Percentiles rank a stretch among this genome's conserved stretches.
These are phyloP conservation scores for Blastobotrys indianensis DNA, from an alignment of 1,139 yeast species.

Conservation along the genomic window DNA sequence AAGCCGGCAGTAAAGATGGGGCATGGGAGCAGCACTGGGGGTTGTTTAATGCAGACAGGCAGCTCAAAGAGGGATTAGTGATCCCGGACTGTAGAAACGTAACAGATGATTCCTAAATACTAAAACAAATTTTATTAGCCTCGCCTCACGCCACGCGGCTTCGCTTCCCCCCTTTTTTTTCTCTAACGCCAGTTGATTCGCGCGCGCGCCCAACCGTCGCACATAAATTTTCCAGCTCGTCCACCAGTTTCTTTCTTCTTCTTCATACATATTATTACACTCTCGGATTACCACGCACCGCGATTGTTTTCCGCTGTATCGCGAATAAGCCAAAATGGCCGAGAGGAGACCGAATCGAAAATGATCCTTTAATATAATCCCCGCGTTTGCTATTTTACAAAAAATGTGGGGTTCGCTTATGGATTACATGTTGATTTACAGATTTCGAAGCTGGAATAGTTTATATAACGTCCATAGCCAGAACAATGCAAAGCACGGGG, in stretches of 20 bases:
- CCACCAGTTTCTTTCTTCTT: constrained; percentile 13
- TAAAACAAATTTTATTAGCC: background rate
- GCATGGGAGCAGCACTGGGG: constrained; percentile 76
- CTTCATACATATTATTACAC: constrained; percentile 21
- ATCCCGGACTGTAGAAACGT: constrained; percentile 23
- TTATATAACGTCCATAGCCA: constrained; percentile 59
- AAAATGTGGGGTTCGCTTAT: constrained; percentile 15
- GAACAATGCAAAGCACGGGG: constrained; percentile 66
- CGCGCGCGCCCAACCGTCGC: background rate
- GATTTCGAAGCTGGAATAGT: constrained; percentile 8
- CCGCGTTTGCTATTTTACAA: constrained; percentile 2
- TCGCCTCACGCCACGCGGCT: constrained; percentile 1
- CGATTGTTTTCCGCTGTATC: constrained; percentile 21
- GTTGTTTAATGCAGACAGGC: constrained; percentile 46
- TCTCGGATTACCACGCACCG: constrained; percentile 31
- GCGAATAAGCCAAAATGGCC: constrained; percentile 31
- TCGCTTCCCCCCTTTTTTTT: background rate
- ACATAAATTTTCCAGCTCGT: background rate
- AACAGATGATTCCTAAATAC: background rate
- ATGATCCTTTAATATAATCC: constrained; percentile 12
- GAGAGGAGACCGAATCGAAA: constrained; percentile 28
- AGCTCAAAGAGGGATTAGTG: constrained; percentile 34
- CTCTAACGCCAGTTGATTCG: background rate
- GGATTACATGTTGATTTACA: constrained; percentile 11
- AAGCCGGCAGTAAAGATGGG: constrained; percentile 44